Base-by-base conservation (phyloP, 805 yeast genomes). In the Ogataea allantospora region DNA sequence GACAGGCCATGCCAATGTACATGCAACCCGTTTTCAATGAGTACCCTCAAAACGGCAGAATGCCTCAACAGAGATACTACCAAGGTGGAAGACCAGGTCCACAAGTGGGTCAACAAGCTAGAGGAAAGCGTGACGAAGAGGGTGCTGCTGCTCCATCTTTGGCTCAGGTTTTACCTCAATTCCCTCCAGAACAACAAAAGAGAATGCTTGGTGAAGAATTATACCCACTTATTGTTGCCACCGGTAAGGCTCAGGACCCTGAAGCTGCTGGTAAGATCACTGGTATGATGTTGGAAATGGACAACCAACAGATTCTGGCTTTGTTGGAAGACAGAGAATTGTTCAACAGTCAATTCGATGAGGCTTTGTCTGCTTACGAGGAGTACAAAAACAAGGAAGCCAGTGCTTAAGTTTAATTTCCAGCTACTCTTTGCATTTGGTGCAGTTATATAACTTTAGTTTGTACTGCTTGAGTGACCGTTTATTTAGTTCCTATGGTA, bases 211-310 rank as follows among this genome's bases (percentile, higher is more conserved):
- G 99, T 71, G 97, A 93, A 77, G 95, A 88, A 63, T 77, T 93
- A 62, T 93, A 91, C 78, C 88, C 95, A 62, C 86, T 81, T 78
- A 84, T 93, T 60, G 80, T 83, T 51, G 80, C 88, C 52, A 80
- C 86, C 48, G 88, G 87, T 60, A 84, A 84, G 71, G 87, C 89
- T 57, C 80, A 80, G 56, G 95, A 88, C 62, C 84, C 83, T 43
- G 96, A 88, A 70, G 88, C 95, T 60, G 97, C 97, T 53, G 96
- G 96, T 72, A 91, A 89, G 75, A 87, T 93, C 65, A 93, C 99
- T 52, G 97, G 98, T 74, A 93, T 93, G 98, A 80, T 93, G 74
- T 78, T 93, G 62, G 96, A 89, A 64, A 80, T 91, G 80, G 95
- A 88, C 62, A 86, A 85, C 69, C 79, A 79, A 59, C 96, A 91